A percentile compares a stretch with the other conserved stretches of the same genome.
phyloP scores from a whole-genome alignment of 1,284 basidiomycete genomes.

The Sporisorium sorghi region DNA sequence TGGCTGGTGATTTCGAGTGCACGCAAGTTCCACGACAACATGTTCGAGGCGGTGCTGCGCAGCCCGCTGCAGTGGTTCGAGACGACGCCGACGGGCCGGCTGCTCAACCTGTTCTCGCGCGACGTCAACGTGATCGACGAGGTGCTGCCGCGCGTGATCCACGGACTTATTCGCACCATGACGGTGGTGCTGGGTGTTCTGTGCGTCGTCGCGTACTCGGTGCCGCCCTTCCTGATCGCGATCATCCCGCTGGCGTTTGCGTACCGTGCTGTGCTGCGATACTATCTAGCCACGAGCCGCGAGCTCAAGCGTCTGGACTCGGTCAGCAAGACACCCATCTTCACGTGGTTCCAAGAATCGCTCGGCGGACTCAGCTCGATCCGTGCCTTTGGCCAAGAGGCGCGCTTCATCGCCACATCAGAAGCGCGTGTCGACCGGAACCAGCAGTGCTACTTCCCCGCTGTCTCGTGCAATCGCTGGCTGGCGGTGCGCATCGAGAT shows the following conservation, averaged over 20 bases:
- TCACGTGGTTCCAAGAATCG: constrained; percentile 80
- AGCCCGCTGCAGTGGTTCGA: constrained; percentile 68
- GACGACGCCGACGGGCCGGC: constrained; percentile 73
- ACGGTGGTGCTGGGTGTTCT: constrained; percentile 76
- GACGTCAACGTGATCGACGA: constrained; percentile 90
- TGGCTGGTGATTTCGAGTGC: constrained; percentile 64
- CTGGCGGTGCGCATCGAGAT: constrained; percentile 76
- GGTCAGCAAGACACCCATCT: constrained; percentile 88
- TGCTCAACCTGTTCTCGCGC: constrained; percentile 86
- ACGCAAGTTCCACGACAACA: constrained; percentile 63
- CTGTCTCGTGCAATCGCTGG: constrained; percentile 79
- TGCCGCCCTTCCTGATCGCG: constrained; percentile 80
- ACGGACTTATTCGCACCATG: constrained; percentile 61
- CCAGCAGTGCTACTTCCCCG: constrained; percentile 80
- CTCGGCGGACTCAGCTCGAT: constrained; percentile 87
- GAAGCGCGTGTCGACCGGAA: constrained; percentile 85
- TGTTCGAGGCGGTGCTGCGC: constrained; percentile 61
- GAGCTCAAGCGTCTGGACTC: constrained; percentile 93
- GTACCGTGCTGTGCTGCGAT: constrained; percentile 70
- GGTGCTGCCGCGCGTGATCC: constrained; percentile 65
- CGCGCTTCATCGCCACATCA: constrained; percentile 81
- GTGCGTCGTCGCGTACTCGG: constrained; percentile 77
- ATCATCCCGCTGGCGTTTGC: constrained; percentile 63
- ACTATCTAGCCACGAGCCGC: constrained; percentile 89
- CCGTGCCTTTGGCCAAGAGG: constrained; percentile 72